Evolutionary conservation across 2,329 filamentous ascomycete species (phyloP), one percentile per base, ranked within the genome.

Genomic region (Paraphaeosphaeria minitans): DNA sequence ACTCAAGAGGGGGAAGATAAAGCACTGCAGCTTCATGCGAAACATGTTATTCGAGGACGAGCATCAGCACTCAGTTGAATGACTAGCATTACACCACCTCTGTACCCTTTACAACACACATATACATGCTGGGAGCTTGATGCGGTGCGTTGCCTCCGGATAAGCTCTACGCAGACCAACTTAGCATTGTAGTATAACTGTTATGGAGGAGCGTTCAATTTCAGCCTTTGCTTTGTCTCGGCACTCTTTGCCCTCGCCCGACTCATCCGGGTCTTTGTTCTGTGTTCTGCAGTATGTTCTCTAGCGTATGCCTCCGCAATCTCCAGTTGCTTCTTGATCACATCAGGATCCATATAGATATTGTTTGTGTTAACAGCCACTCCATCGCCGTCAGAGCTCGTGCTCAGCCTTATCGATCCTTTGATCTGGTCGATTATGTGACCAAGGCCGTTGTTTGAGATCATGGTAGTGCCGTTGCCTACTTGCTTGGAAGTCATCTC

Each of bases 261-360:
- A 5, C 16, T 19, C 19, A 39, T 39, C 37, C 16, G 16, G n/a
- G n/a, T 8, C 14, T 39, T 39, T n/a, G 5, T 16, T 39, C 37
- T 39, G 5, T 9, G 37, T 8, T 39, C 16, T 39, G 37, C 37
- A 39, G 1, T 1, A n/a, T 39, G 4, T 4, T 39, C 29, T 24
- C 48, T 9, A 19, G 48, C 48, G 12, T 51, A 39, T 51, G 39
- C 39, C 33, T 37, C 48, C 12, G 48, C 48, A 39, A 51, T 51
- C 9, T 51, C 48, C 33, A 51, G 19, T n/a, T 51, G 48, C 33
- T 51, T 51, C 12, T 27, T 24, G 13, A 39, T n/a, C 8, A 51
- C 19, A 14, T 37, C 48, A 1, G 19, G n/a, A 4, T 51, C 33
- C 31, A 51, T 37, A 13, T 19, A 14, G 33, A 16, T 4, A 6